Conservation (phyloP, 768 basidiomycete genomes). For the Phylloporus sp. region DNA sequence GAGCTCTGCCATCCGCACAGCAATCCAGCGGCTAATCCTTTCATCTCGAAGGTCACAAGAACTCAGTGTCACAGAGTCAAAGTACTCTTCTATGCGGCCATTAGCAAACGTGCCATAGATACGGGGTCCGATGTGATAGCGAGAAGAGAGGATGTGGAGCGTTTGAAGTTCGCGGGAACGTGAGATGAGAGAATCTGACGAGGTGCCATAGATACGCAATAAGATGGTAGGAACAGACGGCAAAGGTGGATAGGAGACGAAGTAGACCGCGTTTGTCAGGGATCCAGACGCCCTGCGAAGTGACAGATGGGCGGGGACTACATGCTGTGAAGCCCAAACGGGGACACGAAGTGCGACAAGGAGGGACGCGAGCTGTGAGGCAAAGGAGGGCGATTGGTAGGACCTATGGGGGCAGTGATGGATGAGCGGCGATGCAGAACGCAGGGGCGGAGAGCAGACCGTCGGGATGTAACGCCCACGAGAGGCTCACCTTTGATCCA, state of each 20-base stretch:
- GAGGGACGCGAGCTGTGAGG: constrained; percentile 51
- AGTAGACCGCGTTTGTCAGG: constrained; percentile 95
- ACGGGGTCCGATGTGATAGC: constrained; percentile 84
- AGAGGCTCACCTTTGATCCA: constrained; percentile 70
- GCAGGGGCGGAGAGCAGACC: not conserved
- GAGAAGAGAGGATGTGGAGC: constrained; percentile 84
- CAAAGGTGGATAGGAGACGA: constrained; percentile 70
- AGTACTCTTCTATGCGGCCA: constrained; percentile 94
- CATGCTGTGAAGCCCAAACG: constrained; percentile 49
- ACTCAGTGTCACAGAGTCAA: constrained; percentile 79
- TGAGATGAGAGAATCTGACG: constrained; percentile 82
- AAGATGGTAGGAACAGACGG: constrained; percentile 62
- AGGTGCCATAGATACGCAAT: constrained; percentile 89
- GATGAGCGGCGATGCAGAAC: constrained; percentile 15
- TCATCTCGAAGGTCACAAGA: constrained; percentile 76
- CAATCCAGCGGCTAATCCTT: constrained; percentile 78
- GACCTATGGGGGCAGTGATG: constrained; percentile 41
- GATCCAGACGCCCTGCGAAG: constrained; percentile 87
- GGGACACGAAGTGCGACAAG: constrained; percentile 53
- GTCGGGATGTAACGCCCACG: not conserved
- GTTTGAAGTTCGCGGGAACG: constrained; percentile 83
- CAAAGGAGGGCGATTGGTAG: constrained; percentile 59
- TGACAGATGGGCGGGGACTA: constrained; percentile 47
- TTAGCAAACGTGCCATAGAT: constrained; percentile 95
- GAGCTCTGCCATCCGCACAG: constrained; percentile 92